These are phyloP conservation scores for Cyclotella cryptica DNA, from an alignment of 108 stramenopile species.

Conservation along the genomic window DNA sequence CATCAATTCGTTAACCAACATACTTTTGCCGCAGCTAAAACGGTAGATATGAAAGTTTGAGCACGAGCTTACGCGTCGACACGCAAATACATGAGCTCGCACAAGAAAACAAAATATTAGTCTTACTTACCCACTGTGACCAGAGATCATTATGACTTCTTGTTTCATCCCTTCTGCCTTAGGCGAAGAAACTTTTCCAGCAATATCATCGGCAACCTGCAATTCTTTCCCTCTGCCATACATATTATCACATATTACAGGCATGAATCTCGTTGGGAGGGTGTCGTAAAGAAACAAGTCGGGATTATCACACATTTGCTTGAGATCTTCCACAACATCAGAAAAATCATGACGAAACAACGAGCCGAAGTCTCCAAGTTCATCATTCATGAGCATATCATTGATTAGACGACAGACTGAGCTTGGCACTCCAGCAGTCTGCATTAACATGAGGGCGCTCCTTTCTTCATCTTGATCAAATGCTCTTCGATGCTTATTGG, in stretches of 20 bases:
- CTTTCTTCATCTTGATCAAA: constrained; percentile 9
- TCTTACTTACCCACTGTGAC: neutral
- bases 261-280: neutral
- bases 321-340: constrained; percentile 4
- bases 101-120: too few relatives aligned
- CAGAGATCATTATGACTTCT: neutral
- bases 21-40: constrained; percentile 8
- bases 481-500: neutral
- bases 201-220: neutral
- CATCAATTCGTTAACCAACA: constrained; percentile 4
- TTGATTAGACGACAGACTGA: constrained; percentile 5
- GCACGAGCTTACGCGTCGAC: too few relatives aligned
- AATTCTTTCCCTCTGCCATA: constrained; percentile 15
- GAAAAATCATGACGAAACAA: constrained; percentile 6
- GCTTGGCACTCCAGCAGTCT: constrained; percentile 1
- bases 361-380: neutral
- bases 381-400: constrained; percentile 17
- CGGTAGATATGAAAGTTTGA: neutral
- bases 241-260: neutral
- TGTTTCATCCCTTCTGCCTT: neutral
- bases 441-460: neutral
- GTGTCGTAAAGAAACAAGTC: constrained; percentile 8
- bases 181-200: neutral
- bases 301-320: constrained; percentile 12
- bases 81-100: too few relatives aligned